Evolutionary conservation across 2,329 filamentous ascomycete genomes (phyloP), one percentile per base, ranked within the genome.

Genomic region (Penicillium sp.): DNA sequence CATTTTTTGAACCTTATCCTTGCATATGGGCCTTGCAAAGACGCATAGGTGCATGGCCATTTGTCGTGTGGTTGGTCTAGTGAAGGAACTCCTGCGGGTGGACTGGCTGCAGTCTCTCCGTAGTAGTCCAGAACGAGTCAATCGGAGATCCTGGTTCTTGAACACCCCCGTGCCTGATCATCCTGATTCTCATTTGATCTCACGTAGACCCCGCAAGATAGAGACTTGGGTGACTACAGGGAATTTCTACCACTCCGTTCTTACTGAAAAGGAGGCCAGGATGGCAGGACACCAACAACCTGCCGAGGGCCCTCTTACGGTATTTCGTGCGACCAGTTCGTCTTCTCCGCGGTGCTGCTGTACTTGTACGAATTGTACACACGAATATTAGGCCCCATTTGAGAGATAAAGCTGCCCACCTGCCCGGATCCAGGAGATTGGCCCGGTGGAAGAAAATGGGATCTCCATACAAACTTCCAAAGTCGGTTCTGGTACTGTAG

Each of bases 311-410:
- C 24, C 24, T 31, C 3, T 6, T 46, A n/a, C 27, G 16, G 22
- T 31, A 4, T 10, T n/a, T 31, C 7, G 1, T 31, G 6, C 37
- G 13, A 27, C 22, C 19, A 24, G 24, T 7, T 16, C 18, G 7
- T 19, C 13, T 50, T 27, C 36, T 18, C n/a, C 24, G 24, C 24
- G 43, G 31, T n/a, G 18, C 27, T 50, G 35, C 22, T 19, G 36
- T 19, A 43, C 14, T 37, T 27, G 36, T 37, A 37, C 1, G 13
- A 14, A 5, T 43, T 14, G 19, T n/a, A 37, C 43, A 55, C 49
- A 24, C 51, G 57, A 64, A 62, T 60, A 57, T 62, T 52, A 59
- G 61, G 57, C 37, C 24, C 44, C 61, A 58, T 54, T 55, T 36
- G 14, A n/a, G 31, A 39, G 54, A 60, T 47, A 51, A 54, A 47